Conservation (phyloP, 768 basidiomycete genomes). For the Tulasnella sp. region DNA sequence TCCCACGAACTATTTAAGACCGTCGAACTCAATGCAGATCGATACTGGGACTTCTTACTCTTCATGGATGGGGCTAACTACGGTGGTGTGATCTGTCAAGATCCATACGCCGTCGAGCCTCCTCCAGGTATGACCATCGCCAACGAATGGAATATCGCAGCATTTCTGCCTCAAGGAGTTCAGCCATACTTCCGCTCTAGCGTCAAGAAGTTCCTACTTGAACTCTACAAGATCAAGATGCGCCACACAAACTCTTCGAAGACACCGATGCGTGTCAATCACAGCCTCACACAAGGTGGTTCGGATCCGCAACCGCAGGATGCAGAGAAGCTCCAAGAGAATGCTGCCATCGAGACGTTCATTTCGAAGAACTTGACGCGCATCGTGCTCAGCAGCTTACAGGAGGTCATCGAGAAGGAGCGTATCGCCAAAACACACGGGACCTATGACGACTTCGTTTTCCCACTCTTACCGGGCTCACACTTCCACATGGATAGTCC, state of each 20-base stretch:
- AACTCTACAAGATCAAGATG: constrained; percentile 67
- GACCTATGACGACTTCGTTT: constrained; percentile 49
- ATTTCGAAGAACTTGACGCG: constrained; percentile 73
- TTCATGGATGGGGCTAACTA: constrained; percentile 95
- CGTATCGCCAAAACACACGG: constrained; percentile 45
- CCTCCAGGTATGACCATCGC: constrained; percentile 64
- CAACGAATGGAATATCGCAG: constrained; percentile 75
- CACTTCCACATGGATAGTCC: constrained; percentile 71
- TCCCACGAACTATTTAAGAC: constrained; percentile 94
- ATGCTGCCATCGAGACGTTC: constrained; percentile 59
- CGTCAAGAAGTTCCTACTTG: constrained; percentile 75
- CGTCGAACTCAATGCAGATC: constrained; percentile 71
- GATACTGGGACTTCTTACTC: constrained; percentile 86
- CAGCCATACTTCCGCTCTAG: constrained; percentile 65
- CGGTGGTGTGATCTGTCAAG: constrained; percentile 77
- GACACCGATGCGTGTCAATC: constrained; percentile 61
- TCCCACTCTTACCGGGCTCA: constrained; percentile 82
- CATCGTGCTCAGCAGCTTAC: constrained; percentile 58
- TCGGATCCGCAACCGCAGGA: constrained; percentile 46
- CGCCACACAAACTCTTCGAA: constrained; percentile 48
- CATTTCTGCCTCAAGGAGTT: constrained; percentile 75
- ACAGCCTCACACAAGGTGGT: constrained; percentile 49
- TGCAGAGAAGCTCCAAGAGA: constrained; percentile 55
- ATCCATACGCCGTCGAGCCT: constrained; percentile 58
- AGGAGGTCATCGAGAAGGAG: constrained; percentile 43